A percentile compares a stretch with the other conserved stretches of the same genome.
These are phyloP conservation scores for Salix caprea DNA, from an alignment of 345 rosid species.

Conservation along the genomic window DNA sequence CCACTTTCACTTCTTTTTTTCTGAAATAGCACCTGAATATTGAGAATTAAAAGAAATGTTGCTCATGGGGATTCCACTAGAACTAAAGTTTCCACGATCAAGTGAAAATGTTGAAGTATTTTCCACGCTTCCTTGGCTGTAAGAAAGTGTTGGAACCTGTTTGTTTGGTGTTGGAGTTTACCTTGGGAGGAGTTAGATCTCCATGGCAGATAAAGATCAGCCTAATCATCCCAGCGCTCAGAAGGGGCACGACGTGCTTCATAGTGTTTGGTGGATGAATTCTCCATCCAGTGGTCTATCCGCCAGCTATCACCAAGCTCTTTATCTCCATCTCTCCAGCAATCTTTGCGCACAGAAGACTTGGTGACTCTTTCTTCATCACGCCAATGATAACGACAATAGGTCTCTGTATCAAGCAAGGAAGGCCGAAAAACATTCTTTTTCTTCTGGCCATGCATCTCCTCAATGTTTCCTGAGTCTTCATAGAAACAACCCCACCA, in stretches of 20 bases:
- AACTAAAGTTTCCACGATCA: constrained; percentile 59
- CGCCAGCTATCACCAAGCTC: constrained; percentile 65
- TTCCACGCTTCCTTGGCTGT: constrained; percentile 72
- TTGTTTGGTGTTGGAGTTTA: constrained; percentile 50
- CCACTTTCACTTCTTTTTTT: constrained; percentile 58
- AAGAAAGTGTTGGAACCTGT: constrained; percentile 52
- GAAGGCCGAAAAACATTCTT: constrained; percentile 85
- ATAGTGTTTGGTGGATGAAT: constrained; percentile 49
- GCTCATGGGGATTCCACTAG: constrained; percentile 48
- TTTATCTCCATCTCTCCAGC: constrained; percentile 80
- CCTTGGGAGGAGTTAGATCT: constrained; percentile 59
- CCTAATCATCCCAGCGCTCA: constrained; percentile 78
- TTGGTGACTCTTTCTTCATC: constrained; percentile 93
- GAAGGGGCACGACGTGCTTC: constrained; percentile 70
- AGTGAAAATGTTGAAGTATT: constrained; percentile 44
- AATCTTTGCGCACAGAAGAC: constrained; percentile 58
- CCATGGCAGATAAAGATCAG: constrained; percentile 75
- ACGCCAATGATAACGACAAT: constrained; percentile 85
- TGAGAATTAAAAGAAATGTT: constrained; percentile 39
- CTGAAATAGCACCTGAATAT: constrained; percentile 35
- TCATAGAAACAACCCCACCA: constrained; percentile 13
- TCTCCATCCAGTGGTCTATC: constrained; percentile 75
- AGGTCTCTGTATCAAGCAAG: constrained; percentile 65
- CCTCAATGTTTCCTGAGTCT: constrained; percentile 57
- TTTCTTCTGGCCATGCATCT: constrained; percentile 62